phyloP scores from a whole-genome alignment of 2,329 filamentous ascomycete species.

The Hirsutella thompsonii region DNA sequence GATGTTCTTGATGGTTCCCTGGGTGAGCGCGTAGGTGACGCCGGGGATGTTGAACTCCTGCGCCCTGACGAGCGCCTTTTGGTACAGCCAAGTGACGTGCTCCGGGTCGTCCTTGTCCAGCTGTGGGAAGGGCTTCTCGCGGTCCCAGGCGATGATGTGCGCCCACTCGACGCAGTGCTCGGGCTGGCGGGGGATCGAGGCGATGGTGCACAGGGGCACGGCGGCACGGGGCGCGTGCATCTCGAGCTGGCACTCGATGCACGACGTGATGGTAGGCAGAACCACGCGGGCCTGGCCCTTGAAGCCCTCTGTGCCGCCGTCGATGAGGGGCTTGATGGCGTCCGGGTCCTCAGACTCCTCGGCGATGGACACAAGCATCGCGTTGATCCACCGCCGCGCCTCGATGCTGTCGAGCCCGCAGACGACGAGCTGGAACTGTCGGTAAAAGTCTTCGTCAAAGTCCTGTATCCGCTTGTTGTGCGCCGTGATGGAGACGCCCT shows the following conservation, averaged over 20 bases:
- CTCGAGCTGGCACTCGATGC: conserved; percentile 95
- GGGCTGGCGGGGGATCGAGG: conserved; percentile 89
- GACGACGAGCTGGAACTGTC: conserved; percentile 87
- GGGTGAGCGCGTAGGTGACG: conserved; percentile 89
- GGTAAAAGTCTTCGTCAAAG: conserved; percentile 91
- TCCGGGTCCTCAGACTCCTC: conserved; percentile 66
- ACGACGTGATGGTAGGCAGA: conserved; percentile 82
- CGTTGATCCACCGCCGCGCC: conserved; percentile 96
- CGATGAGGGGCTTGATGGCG: conserved; percentile 82
- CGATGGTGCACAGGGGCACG: conserved; percentile 90
- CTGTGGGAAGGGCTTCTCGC: conserved; percentile 66
- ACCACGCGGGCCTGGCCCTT: conserved; percentile 94
- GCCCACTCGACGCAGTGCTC: conserved; percentile 99
- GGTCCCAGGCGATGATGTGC: conserved; percentile 94
- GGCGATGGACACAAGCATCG: conserved; percentile 81
- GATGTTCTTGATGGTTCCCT: conserved; percentile 98
- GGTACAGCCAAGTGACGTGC: conserved; percentile 94
- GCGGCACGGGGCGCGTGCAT: conserved; percentile 98
- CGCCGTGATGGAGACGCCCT: conserved; percentile 82
- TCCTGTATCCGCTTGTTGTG: conserved; percentile 95
- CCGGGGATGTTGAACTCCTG: conserved; percentile 82
- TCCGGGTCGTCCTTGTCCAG: conserved; percentile 95
- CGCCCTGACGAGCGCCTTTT: conserved; percentile 69
- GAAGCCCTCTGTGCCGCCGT: conserved; percentile 96
- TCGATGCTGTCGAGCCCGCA: conserved; percentile 96